Evolutionary conservation across 257 asterid species (phyloP), one percentile per base, ranked within the genome.

Genomic region (Scutellaria baicalensis): DNA sequence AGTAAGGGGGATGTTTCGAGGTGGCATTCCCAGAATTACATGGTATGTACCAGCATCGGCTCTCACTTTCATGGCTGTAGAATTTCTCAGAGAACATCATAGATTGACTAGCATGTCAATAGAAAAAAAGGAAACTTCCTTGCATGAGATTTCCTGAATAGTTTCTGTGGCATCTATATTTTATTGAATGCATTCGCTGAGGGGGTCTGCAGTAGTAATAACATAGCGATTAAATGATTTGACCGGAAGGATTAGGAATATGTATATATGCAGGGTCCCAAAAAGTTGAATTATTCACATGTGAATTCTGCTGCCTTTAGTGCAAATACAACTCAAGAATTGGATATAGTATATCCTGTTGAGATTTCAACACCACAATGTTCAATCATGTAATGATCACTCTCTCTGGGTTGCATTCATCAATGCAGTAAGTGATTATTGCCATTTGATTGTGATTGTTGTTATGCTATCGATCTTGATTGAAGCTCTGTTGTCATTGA

Each of bases 21-120:
- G 96, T 40, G 77, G 91, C 66, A 14, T 87, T 55, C 88, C 95
- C 31, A 84, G 96, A 85, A 75, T 84, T 48, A 73, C 81, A 75
- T 90, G 96, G 96, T 90, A 90, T 56, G 48, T 88, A 59, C 96
- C 95, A 44, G 93, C 96, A 50, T 90, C 96, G 23, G 95, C 96
- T 60, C 85, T 90, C 49, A 90, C 92, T 56, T 90, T 90, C 87
- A 90, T 90, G 96, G 93, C 84, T 7, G 93, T 90, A 42, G 96
- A 88, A 73, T 88, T 84, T 68, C 86, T 88, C 20, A 82, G 95
- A 67, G 93, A 85, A 40, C 84, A 80, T 18, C 85, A 75, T 61
- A 85, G 66, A 68, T 72, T 78, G 66, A 69, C 85, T 21, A 86
- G 66, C 71, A 77, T 87, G 64, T 73, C 93, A 3, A 61, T 85